A percentile compares a stretch with the other conserved stretches of the same genome.
phyloP scores from a whole-genome alignment of 176 grass and related monocot genomes.

The Elymus sibiricus region DNA sequence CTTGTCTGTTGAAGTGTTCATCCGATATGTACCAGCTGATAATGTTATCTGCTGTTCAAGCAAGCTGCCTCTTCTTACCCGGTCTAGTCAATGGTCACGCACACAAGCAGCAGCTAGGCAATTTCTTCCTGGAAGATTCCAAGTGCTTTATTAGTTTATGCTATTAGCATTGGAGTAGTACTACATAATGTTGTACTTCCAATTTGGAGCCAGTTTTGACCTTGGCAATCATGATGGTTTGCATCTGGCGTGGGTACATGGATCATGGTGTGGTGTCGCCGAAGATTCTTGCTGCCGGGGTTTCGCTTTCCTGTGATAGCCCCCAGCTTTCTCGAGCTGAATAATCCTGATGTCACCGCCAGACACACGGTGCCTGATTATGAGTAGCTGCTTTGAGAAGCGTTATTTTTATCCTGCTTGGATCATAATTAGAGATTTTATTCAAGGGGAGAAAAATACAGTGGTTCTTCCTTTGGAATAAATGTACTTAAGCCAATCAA shows the following conservation, averaged over 20 bases:
- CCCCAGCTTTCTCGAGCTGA: constrained; percentile 4
- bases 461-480: background rate
- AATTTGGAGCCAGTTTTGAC: background rate
- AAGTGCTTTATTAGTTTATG: background rate
- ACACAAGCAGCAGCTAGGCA: background rate
- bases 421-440: background rate
- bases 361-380: background rate
- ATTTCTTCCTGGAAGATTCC: constrained; percentile 3
- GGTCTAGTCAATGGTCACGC: constrained; percentile 3
- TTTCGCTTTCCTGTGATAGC: background rate
- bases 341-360: background rate
- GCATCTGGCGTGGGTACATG: background rate
- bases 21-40: background rate
- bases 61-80: constrained; percentile 33
- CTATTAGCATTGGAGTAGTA: background rate
- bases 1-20: background rate
- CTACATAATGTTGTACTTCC: background rate
- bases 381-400: too few relatives aligned
- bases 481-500: background rate
- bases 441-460: background rate
- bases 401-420: background rate
- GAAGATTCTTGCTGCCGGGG: background rate
- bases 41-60: background rate
- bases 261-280: constrained; percentile 15
- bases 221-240: background rate